A percentile compares a stretch with the other conserved stretches of the same genome.
phyloP scores from a whole-genome alignment of 208 protist species.

The Acanthamoeba triangularis region DNA sequence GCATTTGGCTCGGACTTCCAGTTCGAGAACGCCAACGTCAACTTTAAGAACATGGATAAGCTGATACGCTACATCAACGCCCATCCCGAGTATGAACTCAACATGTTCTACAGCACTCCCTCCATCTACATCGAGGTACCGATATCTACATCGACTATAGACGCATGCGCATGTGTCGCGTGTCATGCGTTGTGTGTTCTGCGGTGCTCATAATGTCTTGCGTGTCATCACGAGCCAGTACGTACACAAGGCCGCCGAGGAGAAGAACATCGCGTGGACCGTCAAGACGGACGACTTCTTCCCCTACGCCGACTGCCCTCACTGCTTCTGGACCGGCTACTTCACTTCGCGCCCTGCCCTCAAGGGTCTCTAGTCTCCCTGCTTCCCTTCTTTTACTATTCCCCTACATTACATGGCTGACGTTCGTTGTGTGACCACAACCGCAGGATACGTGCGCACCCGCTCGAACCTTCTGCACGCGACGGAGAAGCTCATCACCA shows the following conservation, averaged over 20 bases:
- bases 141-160: neutral
- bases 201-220: slow-evolving; percentile 37
- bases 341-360: slow-evolving; percentile 71
- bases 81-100: slow-evolving; percentile 57
- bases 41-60: slow-evolving; percentile 81
- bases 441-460: slow-evolving; percentile 44
- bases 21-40: slow-evolving; percentile 69
- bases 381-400: neutral
- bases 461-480: slow-evolving; percentile 52
- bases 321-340: slow-evolving; percentile 79
- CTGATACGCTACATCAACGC: slow-evolving; percentile 77
- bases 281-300: slow-evolving; percentile 86
- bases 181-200: neutral
- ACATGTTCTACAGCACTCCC: slow-evolving; percentile 74
- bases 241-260: slow-evolving; percentile 46
- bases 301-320: slow-evolving; percentile 86
- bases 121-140: slow-evolving; percentile 80
- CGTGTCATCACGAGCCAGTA: neutral
- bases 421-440: neutral
- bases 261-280: slow-evolving; percentile 27
- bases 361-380: neutral
- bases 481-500: slow-evolving; percentile 52
- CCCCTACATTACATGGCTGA: neutral
- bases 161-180: no score
- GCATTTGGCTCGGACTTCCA: slow-evolving; percentile 67